Conservation (phyloP, 2,329 filamentous ascomycete genomes). For the Hymenoscyphus fructigenus region DNA sequence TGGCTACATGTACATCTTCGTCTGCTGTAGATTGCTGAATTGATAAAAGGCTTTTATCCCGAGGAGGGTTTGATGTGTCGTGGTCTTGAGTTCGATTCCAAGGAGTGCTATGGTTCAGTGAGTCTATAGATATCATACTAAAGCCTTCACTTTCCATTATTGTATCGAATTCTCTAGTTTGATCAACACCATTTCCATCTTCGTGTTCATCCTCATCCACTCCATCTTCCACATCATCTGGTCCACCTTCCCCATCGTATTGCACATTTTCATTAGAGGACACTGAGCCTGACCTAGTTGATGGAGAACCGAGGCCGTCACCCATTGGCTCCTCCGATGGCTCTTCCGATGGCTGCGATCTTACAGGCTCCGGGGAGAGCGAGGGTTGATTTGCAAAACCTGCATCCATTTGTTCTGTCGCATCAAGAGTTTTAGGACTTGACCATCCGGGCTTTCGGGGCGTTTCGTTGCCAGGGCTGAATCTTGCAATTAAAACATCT, state of each 20-base stretch:
- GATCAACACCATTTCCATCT: not conserved
- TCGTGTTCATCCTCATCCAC: slow-evolving; percentile 10
- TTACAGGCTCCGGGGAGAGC: not conserved
- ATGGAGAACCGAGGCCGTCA: not conserved
- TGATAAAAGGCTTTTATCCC: slow-evolving; percentile 21
- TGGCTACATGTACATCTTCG: slow-evolving; percentile 26
- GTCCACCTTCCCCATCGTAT: not conserved
- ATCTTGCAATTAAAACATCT: slow-evolving; percentile 32
- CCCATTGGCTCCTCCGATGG: not conserved
- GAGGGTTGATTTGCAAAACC: not conserved
- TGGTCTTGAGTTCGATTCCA: slow-evolving; percentile 27
- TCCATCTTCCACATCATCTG: not conserved
- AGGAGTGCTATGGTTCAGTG: slow-evolving; percentile 43
- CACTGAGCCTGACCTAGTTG: not conserved
- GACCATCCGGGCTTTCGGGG: slow-evolving; percentile 31
- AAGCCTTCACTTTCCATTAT: slow-evolving; percentile 58
- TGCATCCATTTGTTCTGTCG: slow-evolving; percentile 1
- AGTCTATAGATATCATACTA: slow-evolving; percentile 56
- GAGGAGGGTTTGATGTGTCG: slow-evolving; percentile 9
- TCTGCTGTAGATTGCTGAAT: slow-evolving; percentile 11
- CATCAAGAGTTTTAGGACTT: slow-evolving; percentile 26
- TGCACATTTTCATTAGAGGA: not conserved
- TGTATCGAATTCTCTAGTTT: slow-evolving; percentile 48
- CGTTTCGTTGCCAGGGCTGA: slow-evolving; percentile 29
- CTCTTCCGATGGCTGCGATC: not conserved